Conservation (phyloP, 2,329 filamentous ascomycete species). For the Penicillium sclerotiorum region DNA sequence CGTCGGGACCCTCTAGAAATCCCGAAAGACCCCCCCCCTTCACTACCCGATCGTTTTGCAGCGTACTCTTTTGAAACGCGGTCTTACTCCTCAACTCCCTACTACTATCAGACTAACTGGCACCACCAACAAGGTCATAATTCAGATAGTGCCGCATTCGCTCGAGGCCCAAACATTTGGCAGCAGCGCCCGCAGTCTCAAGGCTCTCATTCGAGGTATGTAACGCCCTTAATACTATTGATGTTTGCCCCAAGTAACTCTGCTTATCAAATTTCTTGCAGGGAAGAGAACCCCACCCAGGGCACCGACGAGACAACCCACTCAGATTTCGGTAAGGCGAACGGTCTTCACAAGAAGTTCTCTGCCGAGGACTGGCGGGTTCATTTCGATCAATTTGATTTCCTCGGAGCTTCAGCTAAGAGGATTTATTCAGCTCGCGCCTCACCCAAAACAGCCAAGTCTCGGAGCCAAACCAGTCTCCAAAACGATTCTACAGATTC, state of each 20-base stretch:
- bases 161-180: slow-evolving; percentile 17
- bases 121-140: slow-evolving; percentile 38
- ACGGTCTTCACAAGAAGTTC: slow-evolving; percentile 41
- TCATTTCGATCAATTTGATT: slow-evolving; percentile 38
- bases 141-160: slow-evolving; percentile 34
- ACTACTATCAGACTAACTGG: too few species aligned
- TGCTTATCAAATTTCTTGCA: neutral
- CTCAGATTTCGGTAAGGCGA: slow-evolving; percentile 28
- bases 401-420: slow-evolving; percentile 36
- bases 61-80: too few species aligned
- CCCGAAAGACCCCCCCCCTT: too few species aligned
- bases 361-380: slow-evolving; percentile 46
- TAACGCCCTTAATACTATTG: neutral
- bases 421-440: slow-evolving; percentile 26
- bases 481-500: slow-evolving; percentile 24
- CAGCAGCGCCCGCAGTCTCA: slow-evolving; percentile 12
- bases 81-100: too few species aligned
- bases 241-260: too few species aligned
- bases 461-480: slow-evolving; percentile 25
- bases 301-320: slow-evolving; percentile 1
- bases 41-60: too few species aligned
- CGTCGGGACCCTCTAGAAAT: too few species aligned
- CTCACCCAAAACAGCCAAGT: slow-evolving; percentile 18
- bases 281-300: neutral
- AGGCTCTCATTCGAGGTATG: slow-evolving; percentile 19